A percentile compares a stretch with the other conserved stretches of the same genome.
These are phyloP conservation scores for Melanomma pulvis-pyrius DNA, from an alignment of 495 filamentous ascomycete genomes.

Conservation along the genomic window DNA sequence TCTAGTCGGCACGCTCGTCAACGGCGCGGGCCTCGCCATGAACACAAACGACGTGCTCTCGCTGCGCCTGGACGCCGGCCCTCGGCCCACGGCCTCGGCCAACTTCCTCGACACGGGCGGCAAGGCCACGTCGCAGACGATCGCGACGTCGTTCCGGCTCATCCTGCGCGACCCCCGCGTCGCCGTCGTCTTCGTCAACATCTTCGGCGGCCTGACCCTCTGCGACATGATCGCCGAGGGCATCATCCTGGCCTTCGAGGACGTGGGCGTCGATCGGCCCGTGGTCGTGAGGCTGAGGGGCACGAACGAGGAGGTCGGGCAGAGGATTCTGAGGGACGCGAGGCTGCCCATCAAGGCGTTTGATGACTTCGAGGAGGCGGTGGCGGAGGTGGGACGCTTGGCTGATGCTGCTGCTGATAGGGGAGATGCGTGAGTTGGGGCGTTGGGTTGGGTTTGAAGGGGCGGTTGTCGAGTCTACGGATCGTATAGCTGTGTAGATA, in stretches of 20 bases:
- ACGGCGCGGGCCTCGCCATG: constrained; percentile 90
- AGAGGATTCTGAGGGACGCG: constrained; percentile 61
- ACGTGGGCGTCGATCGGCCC: constrained; percentile 69
- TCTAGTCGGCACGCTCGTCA: constrained; percentile 73
- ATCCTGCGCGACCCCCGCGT: constrained; percentile 73
- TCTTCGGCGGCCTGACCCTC: constrained; percentile 84
- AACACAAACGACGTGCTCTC: constrained; percentile 83
- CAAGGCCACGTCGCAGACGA: constrained; percentile 84
- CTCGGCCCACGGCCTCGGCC: constrained; percentile 45
- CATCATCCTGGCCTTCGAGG: constrained; percentile 74
- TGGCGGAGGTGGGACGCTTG: constrained; percentile 71
- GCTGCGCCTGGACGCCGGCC: constrained; percentile 53
- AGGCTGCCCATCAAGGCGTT: constrained; percentile 48
- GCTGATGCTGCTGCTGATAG: constrained; percentile 42
- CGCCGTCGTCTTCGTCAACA: constrained; percentile 80
- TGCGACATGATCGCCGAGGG: constrained; percentile 89
- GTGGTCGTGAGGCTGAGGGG: constrained; percentile 84
- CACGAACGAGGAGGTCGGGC: constrained; percentile 77
- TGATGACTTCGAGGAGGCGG: constrained; percentile 81
- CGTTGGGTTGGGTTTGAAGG: neutral
- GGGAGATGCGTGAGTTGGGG: neutral
- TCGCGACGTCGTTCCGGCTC: constrained; percentile 73
- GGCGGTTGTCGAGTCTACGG: neutral
- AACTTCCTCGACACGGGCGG: constrained; percentile 93
- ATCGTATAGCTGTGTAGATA: too few relatives aligned